Base-by-base conservation (phyloP, 371 early-diverging fungal species). In the Chytridium lagenaria region DNA sequence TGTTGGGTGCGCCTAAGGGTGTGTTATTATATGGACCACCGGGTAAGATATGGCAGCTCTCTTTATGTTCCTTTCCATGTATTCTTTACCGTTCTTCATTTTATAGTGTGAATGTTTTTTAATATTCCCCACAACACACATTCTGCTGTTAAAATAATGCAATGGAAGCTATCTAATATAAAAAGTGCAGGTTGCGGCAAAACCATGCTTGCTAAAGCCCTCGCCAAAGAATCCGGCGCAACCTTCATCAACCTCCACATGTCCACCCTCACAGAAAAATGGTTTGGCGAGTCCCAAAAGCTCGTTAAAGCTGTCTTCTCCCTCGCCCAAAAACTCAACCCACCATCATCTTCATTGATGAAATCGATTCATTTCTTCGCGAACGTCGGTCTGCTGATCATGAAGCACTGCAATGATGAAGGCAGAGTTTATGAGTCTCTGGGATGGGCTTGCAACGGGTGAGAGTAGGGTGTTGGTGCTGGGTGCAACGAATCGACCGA, bases 401-500 rank as follows among this genome's bases (percentile, higher is more conserved):
- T 78, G 98, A 98, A 83, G 94, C 26, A 95, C 94, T 33, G 88
- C 90, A 61, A 96, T 95, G 90, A 98, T 98, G 97, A 98, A 98
- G 87, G 96, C 98, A 5, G 98, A 98, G 85, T 97, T 98, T 76
- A 97, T 98, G 97, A 93, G 88, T 76, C 84, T 96, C 74, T 98
- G 99, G 99, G 99, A 98, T 81, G 99, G 99, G 2, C 83, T 98
- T 67, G 89, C 92, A 0, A 91, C 96, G 0, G 90, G 89, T 2
- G 74, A 70, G 38, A 26, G 23, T 15, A 55, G 78, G 0, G 68
- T 69, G 19, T 28, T 77, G 50, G 79, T 94, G 50, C 80, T 96
- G 68, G 97, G 97, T 39, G 98, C 98, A 0, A 98, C 99, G 1
- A 98, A 98, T 81, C 85, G 99, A 51, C 98, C 98, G n/a, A 91